These are phyloP conservation scores for Thozetella sp. DNA, from an alignment of 495 filamentous ascomycete genomes.

Conservation along the genomic window DNA sequence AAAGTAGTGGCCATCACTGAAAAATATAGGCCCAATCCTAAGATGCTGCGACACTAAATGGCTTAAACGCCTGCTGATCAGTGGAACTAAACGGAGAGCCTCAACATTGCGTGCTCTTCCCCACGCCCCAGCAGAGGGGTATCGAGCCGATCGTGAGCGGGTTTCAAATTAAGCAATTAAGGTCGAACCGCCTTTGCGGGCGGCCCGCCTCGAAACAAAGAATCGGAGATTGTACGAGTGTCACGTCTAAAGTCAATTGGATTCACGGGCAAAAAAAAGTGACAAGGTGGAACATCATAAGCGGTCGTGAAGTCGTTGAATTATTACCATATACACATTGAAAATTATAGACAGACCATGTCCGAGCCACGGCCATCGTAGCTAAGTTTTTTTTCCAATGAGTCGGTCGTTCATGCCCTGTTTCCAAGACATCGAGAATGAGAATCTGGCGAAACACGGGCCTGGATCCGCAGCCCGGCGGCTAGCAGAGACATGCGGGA, in stretches of 20 bases:
- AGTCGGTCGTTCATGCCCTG: neutral
- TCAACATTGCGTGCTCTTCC: neutral
- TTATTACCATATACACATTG: conserved; percentile 4
- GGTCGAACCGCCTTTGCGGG: neutral
- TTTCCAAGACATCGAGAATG: neutral
- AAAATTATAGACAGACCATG: neutral
- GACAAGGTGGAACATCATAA: neutral
- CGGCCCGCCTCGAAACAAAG: too few relatives aligned
- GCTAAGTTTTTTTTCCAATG: neutral
- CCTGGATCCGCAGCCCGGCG: too few relatives aligned
- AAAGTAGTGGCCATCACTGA: too few relatives aligned
- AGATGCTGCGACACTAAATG: too few relatives aligned
- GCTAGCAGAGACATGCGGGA: too few relatives aligned
- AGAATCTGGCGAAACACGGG: neutral
- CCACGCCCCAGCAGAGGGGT: too few relatives aligned
- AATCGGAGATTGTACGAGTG: too few relatives aligned
- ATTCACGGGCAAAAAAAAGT: neutral
- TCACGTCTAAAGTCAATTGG: too few relatives aligned
- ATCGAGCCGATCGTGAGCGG: too few relatives aligned
- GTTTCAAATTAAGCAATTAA: neutral
- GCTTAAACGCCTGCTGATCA: too few relatives aligned
- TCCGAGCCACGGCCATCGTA: neutral
- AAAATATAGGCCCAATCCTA: too few relatives aligned
- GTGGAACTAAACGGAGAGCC: too few relatives aligned
- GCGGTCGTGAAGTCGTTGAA: conserved; percentile 1